A percentile compares a stretch with the other conserved stretches of the same genome.
phyloP scores from a whole-genome alignment of 257 asterid species.

The Solanum sparsipilum region DNA sequence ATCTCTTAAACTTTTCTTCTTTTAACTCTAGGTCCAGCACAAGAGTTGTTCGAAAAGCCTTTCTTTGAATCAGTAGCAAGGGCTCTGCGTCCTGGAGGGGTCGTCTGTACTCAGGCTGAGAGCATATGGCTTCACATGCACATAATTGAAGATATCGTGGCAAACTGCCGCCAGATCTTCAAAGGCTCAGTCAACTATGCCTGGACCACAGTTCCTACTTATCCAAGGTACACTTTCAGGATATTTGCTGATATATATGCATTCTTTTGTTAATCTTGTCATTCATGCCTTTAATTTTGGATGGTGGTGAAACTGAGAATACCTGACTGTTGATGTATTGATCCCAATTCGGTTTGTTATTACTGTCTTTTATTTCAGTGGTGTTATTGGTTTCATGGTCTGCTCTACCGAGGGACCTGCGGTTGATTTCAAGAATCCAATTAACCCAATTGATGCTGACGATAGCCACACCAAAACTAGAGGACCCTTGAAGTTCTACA shows the following conservation, averaged over 20 bases:
- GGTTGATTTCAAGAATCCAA: slow-evolving; percentile 64
- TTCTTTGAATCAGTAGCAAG: slow-evolving; percentile 74
- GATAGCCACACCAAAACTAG: slow-evolving; percentile 18
- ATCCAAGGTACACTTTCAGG: slow-evolving; percentile 55
- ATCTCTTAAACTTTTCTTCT: background rate
- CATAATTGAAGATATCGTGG: slow-evolving; percentile 77
- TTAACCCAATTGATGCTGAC: slow-evolving; percentile 47
- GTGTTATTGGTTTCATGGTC: slow-evolving; percentile 85
- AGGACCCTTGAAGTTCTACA: slow-evolving; percentile 69
- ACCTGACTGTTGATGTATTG: background rate
- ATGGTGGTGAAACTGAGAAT: background rate
- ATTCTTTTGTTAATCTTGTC: background rate
- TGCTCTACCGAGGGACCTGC: slow-evolving; percentile 72
- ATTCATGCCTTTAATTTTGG: background rate
- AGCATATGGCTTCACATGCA: slow-evolving; percentile 99
- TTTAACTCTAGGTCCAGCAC: slow-evolving; percentile 71
- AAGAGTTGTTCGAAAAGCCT: slow-evolving; percentile 94
- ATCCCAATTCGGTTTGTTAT: background rate
- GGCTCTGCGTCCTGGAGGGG: slow-evolving; percentile 99
- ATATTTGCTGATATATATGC: background rate
- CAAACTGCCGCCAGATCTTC: slow-evolving; percentile 84
- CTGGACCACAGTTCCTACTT: slow-evolving; percentile 98
- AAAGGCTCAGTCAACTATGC: slow-evolving; percentile 97
- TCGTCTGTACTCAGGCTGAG: slow-evolving; percentile 96
- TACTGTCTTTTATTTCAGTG: slow-evolving; percentile 26